A percentile compares a stretch with the other conserved stretches of the same genome.
These are phyloP conservation scores for Russula sp. DNA, from an alignment of 768 basidiomycete genomes.

Conservation along the genomic window DNA sequence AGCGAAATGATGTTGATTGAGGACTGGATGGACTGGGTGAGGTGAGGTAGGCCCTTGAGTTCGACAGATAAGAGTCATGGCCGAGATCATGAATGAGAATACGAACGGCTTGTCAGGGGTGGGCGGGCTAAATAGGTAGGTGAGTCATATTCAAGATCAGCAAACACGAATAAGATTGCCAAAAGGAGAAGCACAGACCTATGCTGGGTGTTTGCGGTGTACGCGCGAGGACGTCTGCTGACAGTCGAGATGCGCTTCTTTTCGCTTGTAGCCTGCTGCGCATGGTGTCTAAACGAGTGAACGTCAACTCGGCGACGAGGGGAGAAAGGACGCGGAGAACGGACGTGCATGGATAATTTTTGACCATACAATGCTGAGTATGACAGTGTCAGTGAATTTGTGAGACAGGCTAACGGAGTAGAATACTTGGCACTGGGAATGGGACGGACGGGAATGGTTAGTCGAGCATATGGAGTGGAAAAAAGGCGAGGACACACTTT, in stretches of 20 bases:
- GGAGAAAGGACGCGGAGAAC: conserved; percentile 37
- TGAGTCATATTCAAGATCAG: conserved; percentile 3
- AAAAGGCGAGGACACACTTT: conserved; percentile 24
- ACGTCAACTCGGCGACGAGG: conserved; percentile 30
- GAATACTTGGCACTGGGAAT: conserved; percentile 31
- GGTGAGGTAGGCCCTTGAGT: conserved; percentile 20
- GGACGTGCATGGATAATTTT: conserved; percentile 91
- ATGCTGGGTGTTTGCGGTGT: conserved; percentile 45
- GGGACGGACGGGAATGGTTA: neutral
- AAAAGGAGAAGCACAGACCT: conserved; percentile 41
- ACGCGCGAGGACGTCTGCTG: conserved; percentile 63
- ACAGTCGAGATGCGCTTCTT: conserved; percentile 64
- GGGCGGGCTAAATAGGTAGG: conserved; percentile 8
- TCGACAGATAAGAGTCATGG: conserved; percentile 6
- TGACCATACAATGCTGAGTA: conserved; percentile 73
- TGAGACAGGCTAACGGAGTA: conserved; percentile 3
- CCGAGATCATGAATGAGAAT: neutral
- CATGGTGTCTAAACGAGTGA: conserved; percentile 54
- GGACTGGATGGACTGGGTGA: conserved; percentile 35
- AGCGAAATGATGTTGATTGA: conserved; percentile 33
- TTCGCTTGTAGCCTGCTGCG: conserved; percentile 83
- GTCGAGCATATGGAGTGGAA: neutral
- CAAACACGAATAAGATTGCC: neutral
- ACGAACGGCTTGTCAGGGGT: conserved; percentile 26
- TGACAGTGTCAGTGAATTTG: conserved; percentile 8